phyloP scores from a whole-genome alignment of 129 eudicot genomes.

The Ambrosia artemisiifolia region DNA sequence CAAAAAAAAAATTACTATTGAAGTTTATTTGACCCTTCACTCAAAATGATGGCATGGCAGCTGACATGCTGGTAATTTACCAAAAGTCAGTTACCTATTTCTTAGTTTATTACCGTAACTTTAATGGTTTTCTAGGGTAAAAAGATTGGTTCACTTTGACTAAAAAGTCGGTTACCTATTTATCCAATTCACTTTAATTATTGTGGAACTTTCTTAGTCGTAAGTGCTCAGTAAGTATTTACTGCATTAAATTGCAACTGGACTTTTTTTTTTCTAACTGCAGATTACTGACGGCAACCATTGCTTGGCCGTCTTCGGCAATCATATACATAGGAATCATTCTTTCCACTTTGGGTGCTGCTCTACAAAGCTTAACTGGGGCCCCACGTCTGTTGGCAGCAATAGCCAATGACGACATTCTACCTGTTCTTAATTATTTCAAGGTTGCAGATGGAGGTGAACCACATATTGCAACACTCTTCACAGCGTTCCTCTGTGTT shows the following conservation, averaged over 20 bases:
- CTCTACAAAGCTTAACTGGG: constrained; percentile 92
- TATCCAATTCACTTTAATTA: neutral
- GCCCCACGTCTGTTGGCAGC: constrained; percentile 99
- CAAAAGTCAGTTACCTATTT: too few relatives aligned
- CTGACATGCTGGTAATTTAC: neutral
- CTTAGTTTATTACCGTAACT: neutral
- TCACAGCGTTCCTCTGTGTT: constrained; percentile 94
- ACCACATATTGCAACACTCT: constrained; percentile 89
- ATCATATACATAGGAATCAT: constrained; percentile 89
- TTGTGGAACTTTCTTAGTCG: neutral
- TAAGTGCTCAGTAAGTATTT: neutral
- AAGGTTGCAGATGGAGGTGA: constrained; percentile 92
- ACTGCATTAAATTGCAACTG: constrained; percentile 7
- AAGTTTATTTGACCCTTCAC: neutral
- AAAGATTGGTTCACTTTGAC: neutral
- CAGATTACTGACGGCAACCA: constrained; percentile 95
- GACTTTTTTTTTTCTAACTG: constrained; percentile 16
- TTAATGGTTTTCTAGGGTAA: neutral
- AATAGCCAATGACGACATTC: constrained; percentile 94
- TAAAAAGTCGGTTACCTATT: neutral
- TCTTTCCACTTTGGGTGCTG: constrained; percentile 97
- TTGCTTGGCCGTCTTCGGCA: constrained; percentile 94
- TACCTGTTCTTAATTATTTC: constrained; percentile 95
- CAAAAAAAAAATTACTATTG: neutral
- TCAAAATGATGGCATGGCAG: neutral